Evolutionary conservation across 192 early-diverging fungal species (phyloP).

Genomic region (Coemansia sp.): DNA sequence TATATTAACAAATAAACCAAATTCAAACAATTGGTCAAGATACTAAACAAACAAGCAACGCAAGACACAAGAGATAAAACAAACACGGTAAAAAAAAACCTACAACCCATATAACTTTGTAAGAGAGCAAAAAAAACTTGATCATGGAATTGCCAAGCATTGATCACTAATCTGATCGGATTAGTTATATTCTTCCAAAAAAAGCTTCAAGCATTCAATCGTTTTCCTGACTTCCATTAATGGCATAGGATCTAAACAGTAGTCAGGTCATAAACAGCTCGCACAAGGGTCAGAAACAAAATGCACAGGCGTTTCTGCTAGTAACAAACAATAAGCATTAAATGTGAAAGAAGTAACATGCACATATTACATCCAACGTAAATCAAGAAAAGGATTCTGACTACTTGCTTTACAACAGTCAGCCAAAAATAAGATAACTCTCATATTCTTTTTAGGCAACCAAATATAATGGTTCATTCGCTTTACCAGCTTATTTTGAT

Average conservation of each 20-base stretch:
- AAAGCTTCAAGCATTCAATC: too few species aligned
- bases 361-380: background rate
- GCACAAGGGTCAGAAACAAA: too few species aligned
- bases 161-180: too few species aligned
- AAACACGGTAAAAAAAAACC: background rate
- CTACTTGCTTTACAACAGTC: background rate
- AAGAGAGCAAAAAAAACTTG: too few species aligned
- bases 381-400: background rate
- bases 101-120: background rate
- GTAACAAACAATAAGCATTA: background rate
- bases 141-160: too few species aligned
- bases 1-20: background rate
- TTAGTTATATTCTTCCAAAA: too few species aligned
- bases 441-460: too few species aligned
- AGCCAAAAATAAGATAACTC: too few species aligned
- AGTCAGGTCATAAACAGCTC: too few species aligned
- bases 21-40: background rate
- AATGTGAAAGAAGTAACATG: background rate
- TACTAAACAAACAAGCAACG: background rate
- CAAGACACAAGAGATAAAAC: background rate
- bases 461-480: too few species aligned
- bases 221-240: too few species aligned
- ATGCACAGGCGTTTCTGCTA: background rate
- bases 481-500: background rate
- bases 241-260: too few species aligned